Conservation (phyloP, 2,329 filamentous ascomycete species). For the Colletotrichum ledebouriae region DNA sequence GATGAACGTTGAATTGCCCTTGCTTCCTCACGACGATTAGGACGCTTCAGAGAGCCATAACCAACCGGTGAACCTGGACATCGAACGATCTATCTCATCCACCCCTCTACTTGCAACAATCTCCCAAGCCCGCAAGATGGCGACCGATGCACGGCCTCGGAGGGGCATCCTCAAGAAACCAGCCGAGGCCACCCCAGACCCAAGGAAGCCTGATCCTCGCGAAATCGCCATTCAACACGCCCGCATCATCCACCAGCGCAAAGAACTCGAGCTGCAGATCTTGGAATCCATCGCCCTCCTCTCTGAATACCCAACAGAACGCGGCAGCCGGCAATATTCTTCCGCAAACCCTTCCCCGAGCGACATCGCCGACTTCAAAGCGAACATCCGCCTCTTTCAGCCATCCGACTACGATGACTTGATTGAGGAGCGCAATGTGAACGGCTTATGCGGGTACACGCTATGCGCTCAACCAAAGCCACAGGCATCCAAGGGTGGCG, state of each 20-base stretch:
- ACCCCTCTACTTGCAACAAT: not conserved
- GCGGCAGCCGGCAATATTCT: slow-evolving; percentile 48
- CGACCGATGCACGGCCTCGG: slow-evolving; percentile 53
- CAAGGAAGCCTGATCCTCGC: slow-evolving; percentile 59
- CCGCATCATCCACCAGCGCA: slow-evolving; percentile 83
- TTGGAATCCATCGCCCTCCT: slow-evolving; percentile 79
- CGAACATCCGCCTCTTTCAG: slow-evolving; percentile 79
- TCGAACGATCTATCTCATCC: not conserved
- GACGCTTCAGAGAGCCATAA: too few species aligned
- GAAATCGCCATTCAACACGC: slow-evolving; percentile 87
- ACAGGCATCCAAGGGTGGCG: slow-evolving; percentile 67
- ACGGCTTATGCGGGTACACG: slow-evolving; percentile 84
- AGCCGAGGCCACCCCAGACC: slow-evolving; percentile 54
- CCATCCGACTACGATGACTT: slow-evolving; percentile 91
- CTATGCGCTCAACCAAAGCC: slow-evolving; percentile 79
- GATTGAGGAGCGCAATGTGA: slow-evolving; percentile 89
- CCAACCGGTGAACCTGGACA: not conserved
- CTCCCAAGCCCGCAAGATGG: slow-evolving; percentile 55
- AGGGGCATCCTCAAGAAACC: slow-evolving; percentile 74
- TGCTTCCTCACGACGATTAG: too few species aligned
- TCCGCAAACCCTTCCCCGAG: slow-evolving; percentile 65
- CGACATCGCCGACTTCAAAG: slow-evolving; percentile 76
- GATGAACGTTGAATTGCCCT: too few species aligned
- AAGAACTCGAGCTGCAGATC: slow-evolving; percentile 81
- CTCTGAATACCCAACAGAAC: slow-evolving; percentile 67